Evolutionary conservation across 257 asterid genomes (phyloP).

Genomic region (Fraxinus quadrangulata): DNA sequence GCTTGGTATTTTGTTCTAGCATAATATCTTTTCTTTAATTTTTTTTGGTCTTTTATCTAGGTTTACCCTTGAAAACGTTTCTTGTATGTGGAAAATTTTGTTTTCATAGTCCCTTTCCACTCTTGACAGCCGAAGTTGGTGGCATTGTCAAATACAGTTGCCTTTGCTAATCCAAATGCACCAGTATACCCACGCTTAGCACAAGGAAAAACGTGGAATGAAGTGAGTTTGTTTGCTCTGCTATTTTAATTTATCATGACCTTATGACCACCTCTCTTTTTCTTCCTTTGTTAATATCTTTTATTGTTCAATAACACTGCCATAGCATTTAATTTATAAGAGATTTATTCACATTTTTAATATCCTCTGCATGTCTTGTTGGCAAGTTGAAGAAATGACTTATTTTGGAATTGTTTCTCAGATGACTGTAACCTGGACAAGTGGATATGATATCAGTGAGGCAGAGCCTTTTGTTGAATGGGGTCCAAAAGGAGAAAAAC

Average conservation of each 20-base stretch:
- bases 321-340: background rate
- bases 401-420: constrained; percentile 37
- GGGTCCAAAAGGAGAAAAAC: constrained; percentile 69
- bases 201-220: constrained; percentile 88
- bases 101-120: background rate
- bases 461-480: constrained; percentile 85
- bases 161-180: constrained; percentile 82
- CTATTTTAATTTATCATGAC: background rate
- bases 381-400: constrained; percentile 17
- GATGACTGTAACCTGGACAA: constrained; percentile 99
- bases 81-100: background rate
- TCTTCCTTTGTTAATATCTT: background rate
- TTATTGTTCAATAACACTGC: background rate
- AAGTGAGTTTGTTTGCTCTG: constrained; percentile 50
- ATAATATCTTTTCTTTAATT: background rate
- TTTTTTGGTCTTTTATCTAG: background rate
- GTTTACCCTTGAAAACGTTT: background rate
- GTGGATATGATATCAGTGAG: constrained; percentile 63
- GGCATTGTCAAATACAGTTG: constrained; percentile 59
- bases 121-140: constrained; percentile 77
- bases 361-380: background rate
- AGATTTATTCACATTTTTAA: background rate
- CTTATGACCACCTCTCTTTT: background rate
- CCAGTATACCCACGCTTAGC: constrained; percentile 97
- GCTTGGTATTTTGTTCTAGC: background rate